These are phyloP conservation scores for Plasmodium sp. DNA, from an alignment of 169 alveolate genomes.

Conservation along the genomic window DNA sequence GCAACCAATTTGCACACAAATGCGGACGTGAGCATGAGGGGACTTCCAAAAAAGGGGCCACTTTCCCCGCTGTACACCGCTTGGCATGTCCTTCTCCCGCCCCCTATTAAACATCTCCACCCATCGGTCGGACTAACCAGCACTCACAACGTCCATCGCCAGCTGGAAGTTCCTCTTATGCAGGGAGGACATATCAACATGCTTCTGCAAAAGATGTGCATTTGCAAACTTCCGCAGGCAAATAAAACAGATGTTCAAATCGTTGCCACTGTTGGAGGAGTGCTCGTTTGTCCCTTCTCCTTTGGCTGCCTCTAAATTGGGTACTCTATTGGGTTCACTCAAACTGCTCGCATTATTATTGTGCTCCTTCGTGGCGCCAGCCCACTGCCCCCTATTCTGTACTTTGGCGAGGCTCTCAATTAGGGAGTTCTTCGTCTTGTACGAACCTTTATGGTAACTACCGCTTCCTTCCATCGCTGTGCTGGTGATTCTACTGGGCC, in stretches of 20 bases:
- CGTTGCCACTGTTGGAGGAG: neutral
- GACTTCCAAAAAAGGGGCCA: neutral
- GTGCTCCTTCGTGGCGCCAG: neutral
- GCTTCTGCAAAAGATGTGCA: slow-evolving; percentile 76
- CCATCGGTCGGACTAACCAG: neutral
- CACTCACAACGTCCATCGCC: neutral
- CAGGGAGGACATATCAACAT: slow-evolving; percentile 76
- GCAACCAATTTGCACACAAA: neutral
- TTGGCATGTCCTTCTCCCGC: neutral
- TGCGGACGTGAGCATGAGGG: neutral
- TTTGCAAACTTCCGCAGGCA: slow-evolving; percentile 80
- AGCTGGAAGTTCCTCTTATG: slow-evolving; percentile 73
- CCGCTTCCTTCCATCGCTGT: neutral
- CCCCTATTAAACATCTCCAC: neutral
- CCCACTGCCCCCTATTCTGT: neutral
- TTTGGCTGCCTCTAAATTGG: neutral
- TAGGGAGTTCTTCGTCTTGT: neutral
- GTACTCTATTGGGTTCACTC: neutral
- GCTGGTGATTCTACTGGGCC: neutral
- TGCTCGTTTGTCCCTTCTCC: slow-evolving; percentile 4
- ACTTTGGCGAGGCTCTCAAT: neutral
- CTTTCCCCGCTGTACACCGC: neutral
- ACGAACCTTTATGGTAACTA: neutral
- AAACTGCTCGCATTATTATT: neutral
- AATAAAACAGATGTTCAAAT: slow-evolving; percentile 76